Evolutionary conservation across 78 protist genomes (phyloP), one percentile per base, ranked within the genome.

Genomic region (Cavenderia fasciculata): DNA sequence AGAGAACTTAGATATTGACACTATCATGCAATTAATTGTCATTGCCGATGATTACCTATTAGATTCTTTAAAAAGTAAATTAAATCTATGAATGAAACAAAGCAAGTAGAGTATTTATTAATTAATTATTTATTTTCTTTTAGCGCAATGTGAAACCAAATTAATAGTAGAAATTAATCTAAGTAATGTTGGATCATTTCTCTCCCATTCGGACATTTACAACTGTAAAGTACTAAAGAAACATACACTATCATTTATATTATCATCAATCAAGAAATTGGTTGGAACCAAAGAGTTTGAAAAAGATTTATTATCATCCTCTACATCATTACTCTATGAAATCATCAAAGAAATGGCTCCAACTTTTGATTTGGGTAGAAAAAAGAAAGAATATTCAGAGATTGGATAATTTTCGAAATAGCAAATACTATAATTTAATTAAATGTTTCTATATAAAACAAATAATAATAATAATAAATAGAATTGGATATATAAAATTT

Each of bases 31-130:
- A 43, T n/a, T 82, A 29, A 68, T 82, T 12, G 31, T 82, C n/a
- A 82, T 82, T 29, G 90, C 90, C 0, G 90, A 82, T 57, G 90
- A 82, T 68, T 82, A 82, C 68, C 47, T 82, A 21, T 56, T 82
- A 43, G 70, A 82, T 65, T 40, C 90, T 4, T 33, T 82, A 82
- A 82, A 82, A 69, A 43, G 88, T 79, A 79, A 40, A 31, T 52
- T 49, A 6, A 14, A 49, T 12, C 12, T 38, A 29, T 61, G 29
- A 43, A 66, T 43, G 11, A 31, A n/a, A 14, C 11, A 38, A 7
- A 10, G 5, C 4, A 29, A 21, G 11, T 38, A 41, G 2, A 14
- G 4, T 66, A 34, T 23, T 40, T 44, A 66, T 34, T 4, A n/a
- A 34, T 66, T n/a, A 4, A 34, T 41, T 44, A 66, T 14, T 40